Base-by-base conservation (phyloP, 2,329 filamentous ascomycete genomes). In the Xylaria sp. region DNA sequence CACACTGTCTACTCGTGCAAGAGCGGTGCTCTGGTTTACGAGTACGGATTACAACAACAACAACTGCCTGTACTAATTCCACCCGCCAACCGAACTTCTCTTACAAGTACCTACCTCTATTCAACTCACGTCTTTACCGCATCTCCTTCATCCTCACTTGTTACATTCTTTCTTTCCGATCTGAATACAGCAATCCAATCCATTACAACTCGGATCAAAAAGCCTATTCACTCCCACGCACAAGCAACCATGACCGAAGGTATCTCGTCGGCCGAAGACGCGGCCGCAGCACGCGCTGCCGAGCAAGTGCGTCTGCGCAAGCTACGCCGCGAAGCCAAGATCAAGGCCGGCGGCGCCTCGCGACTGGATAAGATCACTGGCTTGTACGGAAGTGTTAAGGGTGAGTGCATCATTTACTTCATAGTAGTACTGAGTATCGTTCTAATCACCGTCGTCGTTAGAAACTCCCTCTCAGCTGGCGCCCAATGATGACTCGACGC, bases 291-390 rank as follows among this genome's bases (percentile, higher is more conserved):
- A 60, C 76, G 82, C 62, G 82, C 83, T 2, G 76, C 80, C 30
- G 84, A 88, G 64, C 86, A 91, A 74, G 87, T 87, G 44, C 85
- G 89, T 52, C 79, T 91, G 59, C 87, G 90, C 67, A 90, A 91
- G 73, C 89, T 92, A 73, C 85, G 89, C 46, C 83, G 90, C 53
- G 87, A 91, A 72, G 89, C 89, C 59, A 93, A 92, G 79, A 86
- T 92, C 75, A 84, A 82, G 68, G 84, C 86, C 54, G 86, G 87
- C 61, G 90, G 88, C 59, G 83, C 85, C 16, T 82, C 85, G 46
- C 79, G 90, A 62, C 76, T 94, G 63, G 86, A 89, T 68, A 88
- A 83, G 73, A 94, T 94, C 73, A 90, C 87, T 10, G 86, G 87
- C 1, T 75, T 91, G 30, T 86, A 86, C 58, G 86, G 85, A 34